Percentiles rank a stretch among this genome's conserved stretches.
These are phyloP conservation scores for Cercospora nicotianae DNA, from an alignment of 2,329 filamentous ascomycete genomes.

Conservation along the genomic window DNA sequence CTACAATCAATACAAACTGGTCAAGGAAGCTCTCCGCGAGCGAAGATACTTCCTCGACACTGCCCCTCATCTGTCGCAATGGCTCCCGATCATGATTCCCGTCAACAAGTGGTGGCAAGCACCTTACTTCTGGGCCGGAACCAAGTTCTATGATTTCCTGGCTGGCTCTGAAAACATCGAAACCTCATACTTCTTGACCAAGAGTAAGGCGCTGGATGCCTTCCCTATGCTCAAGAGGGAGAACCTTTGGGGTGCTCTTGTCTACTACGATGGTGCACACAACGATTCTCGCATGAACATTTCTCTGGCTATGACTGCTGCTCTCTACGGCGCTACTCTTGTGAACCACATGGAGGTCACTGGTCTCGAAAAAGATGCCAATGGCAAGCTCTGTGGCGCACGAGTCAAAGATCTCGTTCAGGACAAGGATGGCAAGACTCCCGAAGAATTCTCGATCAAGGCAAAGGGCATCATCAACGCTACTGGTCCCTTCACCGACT, in stretches of 20 bases:
- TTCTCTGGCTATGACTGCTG: conserved; percentile 81
- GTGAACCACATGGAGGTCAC: conserved; percentile 84
- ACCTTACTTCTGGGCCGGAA: conserved; percentile 75
- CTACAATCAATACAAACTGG: conserved; percentile 74
- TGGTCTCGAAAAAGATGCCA: conserved; percentile 69
- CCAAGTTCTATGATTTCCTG: conserved; percentile 81
- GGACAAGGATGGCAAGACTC: conserved; percentile 62
- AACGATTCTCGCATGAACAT: conserved; percentile 94
- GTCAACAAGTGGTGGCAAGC: conserved; percentile 82
- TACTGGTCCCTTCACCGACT: conserved; percentile 83
- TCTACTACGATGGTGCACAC: conserved; percentile 90
- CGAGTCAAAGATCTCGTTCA: conserved; percentile 68
- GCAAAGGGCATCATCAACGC: conserved; percentile 85
- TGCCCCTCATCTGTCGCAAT: conserved; percentile 76
- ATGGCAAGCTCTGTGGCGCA: conserved; percentile 72
- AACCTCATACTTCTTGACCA: conserved; percentile 83
- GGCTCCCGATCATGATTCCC: conserved; percentile 81
- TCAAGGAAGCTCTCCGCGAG: conserved; percentile 79
- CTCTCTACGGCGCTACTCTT: conserved; percentile 80
- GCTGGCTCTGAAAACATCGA: conserved; percentile 86
- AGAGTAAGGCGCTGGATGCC: conserved; percentile 80
- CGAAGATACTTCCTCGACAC: conserved; percentile 81
- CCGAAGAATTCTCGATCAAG: conserved; percentile 67
- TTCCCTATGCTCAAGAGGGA: conserved; percentile 87
- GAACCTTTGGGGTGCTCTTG: conserved; percentile 74